Evolutionary conservation across 805 yeast species (phyloP), one percentile per base, ranked within the genome.

Genomic region (Candida peoriensis): DNA sequence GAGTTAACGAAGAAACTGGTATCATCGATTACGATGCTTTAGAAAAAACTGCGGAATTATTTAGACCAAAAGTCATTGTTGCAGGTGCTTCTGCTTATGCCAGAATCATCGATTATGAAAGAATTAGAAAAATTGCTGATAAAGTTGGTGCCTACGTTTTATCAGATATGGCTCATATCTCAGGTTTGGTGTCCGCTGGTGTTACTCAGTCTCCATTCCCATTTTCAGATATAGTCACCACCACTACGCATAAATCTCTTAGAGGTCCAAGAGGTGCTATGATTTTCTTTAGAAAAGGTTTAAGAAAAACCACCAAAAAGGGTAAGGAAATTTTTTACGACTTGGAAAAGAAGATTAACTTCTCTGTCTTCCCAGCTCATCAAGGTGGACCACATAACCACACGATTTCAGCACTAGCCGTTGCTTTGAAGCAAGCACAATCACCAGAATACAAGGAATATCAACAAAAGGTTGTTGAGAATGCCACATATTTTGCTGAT

Each of bases 321-420:
- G 97, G 97, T 56, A 85, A 87, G 69, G 96, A 88, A 66, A 70
- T 87, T 39, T 67, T 71, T 39, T 93, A 89, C 65, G 97, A 93
- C 54, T 78, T 93, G 63, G 97, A 93, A 67, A 81, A 78, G 64
- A 86, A 86, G 61, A 89, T 93, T 68, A 93, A 93, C 75, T 93
- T 93, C 65, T 88, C 97, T 8, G 98, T 93, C 36, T 93, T 93
- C 90, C 98, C 98, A 55, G 98, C 96, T 50, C 98, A 93, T 68
- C 98, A 93, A 73, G 98, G 98, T 73, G 98, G 98, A 61, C 98
- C 98, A 54, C 97, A 93, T 70, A 93, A 93, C 74, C 98, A 93
- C 70, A 93, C 98, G 49, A 93, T 93, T 60, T 82, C 97, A 50
- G 98, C 97, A 23, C 70, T 93, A 55, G 97, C 97, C 13, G 93